Percentiles rank a stretch among this genome's conserved stretches.
phyloP scores from a whole-genome alignment of 345 rosid genomes.

The Mallotus nudiflorus region DNA sequence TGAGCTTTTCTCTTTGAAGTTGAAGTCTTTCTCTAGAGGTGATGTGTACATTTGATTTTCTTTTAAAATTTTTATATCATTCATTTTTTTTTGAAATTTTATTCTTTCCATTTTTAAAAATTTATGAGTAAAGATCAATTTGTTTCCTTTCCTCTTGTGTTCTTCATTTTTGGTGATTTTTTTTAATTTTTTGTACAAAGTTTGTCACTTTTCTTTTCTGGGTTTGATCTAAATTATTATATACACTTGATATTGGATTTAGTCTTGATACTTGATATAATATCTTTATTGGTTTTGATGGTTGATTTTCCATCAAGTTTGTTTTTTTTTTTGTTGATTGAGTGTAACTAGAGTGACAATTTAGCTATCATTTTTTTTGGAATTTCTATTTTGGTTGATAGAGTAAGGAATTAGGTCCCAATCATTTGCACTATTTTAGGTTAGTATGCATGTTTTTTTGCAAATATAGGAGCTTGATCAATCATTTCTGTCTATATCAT shows the following conservation, averaged over 20 bases:
- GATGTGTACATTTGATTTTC: constrained; percentile 4
- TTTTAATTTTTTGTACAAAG: constrained; percentile 5
- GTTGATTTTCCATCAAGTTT: background rate
- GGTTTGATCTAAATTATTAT: constrained; percentile 15
- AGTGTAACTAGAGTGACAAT: background rate
- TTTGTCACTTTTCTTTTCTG: constrained; percentile 17
- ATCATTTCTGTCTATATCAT: no score
- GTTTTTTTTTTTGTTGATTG: constrained; percentile 1
- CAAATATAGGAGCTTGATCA: background rate
- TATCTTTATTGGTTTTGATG: constrained; percentile 3
- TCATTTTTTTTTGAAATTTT: no score
- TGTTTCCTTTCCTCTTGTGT: background rate
- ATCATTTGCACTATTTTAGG: background rate
- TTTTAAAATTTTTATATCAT: no score
- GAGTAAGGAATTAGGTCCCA: background rate
- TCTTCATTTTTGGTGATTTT: background rate
- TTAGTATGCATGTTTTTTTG: background rate
- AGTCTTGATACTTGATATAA: constrained; percentile 20
- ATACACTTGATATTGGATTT: constrained; percentile 24
- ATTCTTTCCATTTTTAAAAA: background rate
- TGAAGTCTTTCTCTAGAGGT: constrained; percentile 18
- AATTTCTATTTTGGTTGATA: background rate
- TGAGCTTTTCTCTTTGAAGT: constrained; percentile 15
- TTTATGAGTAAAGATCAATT: background rate
- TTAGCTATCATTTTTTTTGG: background rate